These are phyloP conservation scores for Kazachstania africana DNA, from an alignment of 805 yeast genomes.

Conservation along the genomic window DNA sequence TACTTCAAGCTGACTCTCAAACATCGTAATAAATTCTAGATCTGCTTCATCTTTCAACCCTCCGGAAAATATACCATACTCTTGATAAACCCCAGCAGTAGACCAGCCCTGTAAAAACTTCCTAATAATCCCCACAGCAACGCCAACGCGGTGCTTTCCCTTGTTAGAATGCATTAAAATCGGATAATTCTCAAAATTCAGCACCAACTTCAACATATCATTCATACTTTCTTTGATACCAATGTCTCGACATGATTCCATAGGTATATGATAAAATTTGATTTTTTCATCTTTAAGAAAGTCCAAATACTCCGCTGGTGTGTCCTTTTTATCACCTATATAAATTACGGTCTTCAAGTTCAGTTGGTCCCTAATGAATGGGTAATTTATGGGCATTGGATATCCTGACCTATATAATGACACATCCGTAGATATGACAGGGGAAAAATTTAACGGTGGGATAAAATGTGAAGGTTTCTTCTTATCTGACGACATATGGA, in stretches of 20 bases:
- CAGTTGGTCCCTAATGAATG: conserved; percentile 56
- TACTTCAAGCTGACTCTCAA: conserved; percentile 48
- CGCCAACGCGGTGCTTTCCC: conserved; percentile 95
- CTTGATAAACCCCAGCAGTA: conserved; percentile 84
- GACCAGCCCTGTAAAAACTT: conserved; percentile 88
- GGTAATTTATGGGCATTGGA: conserved; percentile 77
- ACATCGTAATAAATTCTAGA: conserved; percentile 77
- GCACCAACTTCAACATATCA: conserved; percentile 41
- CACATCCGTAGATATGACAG: conserved; percentile 55
- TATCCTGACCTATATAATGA: conserved; percentile 86
- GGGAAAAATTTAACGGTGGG: conserved; percentile 86
- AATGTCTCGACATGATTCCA: conserved; percentile 70
- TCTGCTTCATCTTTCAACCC: conserved; percentile 84
- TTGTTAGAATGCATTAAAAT: conserved; percentile 85
- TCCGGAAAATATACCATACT: conserved; percentile 82
- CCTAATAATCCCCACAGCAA: conserved; percentile 82
- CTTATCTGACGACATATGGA: neutral
- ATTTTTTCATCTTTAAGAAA: conserved; percentile 54
- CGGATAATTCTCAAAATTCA: conserved; percentile 68
- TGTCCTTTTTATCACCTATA: conserved; percentile 62
- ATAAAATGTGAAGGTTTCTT: conserved; percentile 35
- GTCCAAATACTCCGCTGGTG: conserved; percentile 48
- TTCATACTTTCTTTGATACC: conserved; percentile 48
- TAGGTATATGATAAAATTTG: conserved; percentile 44
- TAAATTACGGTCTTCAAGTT: conserved; percentile 71